Evolutionary conservation across 2,329 filamentous ascomycete species (phyloP).

Genomic region (Rutstroemia sp.): DNA sequence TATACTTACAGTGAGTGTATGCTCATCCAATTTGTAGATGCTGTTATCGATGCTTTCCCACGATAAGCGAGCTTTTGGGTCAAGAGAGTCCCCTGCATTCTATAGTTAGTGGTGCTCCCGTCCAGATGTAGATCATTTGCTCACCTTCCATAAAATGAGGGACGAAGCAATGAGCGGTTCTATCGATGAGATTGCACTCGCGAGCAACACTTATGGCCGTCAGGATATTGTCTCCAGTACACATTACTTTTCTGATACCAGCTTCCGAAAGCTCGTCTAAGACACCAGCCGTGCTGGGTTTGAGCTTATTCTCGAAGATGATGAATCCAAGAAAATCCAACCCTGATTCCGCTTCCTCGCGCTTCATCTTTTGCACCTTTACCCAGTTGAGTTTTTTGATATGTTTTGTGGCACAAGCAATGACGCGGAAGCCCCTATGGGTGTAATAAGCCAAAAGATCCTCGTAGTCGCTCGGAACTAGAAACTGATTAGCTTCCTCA

Average conservation of each 20-base stretch:
- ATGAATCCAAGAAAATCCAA: slow-evolving; percentile 94
- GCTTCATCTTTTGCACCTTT: slow-evolving; percentile 88
- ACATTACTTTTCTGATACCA: slow-evolving; percentile 88
- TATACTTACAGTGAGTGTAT: slow-evolving; percentile 58
- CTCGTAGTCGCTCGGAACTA: slow-evolving; percentile 81
- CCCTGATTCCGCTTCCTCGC: slow-evolving; percentile 73
- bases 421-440: slow-evolving; percentile 91
- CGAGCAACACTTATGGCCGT: slow-evolving; percentile 93
- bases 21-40: slow-evolving; percentile 67
- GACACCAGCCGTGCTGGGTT: slow-evolving; percentile 74
- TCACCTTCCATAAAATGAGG: slow-evolving; percentile 74
- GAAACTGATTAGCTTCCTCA: slow-evolving; percentile 8
- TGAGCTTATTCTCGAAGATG: slow-evolving; percentile 97
- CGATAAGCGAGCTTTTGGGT: slow-evolving; percentile 63
- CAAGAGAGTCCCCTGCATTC: slow-evolving; percentile 56
- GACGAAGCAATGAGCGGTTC: slow-evolving; percentile 81
- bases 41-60: slow-evolving; percentile 97
- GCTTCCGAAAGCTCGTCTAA: slow-evolving; percentile 76
- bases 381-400: slow-evolving; percentile 86
- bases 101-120: slow-evolving; percentile 1
- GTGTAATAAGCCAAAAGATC: slow-evolving; percentile 87
- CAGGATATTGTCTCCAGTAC: slow-evolving; percentile 94
- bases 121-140: not conserved
- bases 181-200: slow-evolving; percentile 78
- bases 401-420: slow-evolving; percentile 87